phyloP scores from a whole-genome alignment of 1,284 basidiomycete genomes.

The Anthracocystis panici-leucophaei region DNA sequence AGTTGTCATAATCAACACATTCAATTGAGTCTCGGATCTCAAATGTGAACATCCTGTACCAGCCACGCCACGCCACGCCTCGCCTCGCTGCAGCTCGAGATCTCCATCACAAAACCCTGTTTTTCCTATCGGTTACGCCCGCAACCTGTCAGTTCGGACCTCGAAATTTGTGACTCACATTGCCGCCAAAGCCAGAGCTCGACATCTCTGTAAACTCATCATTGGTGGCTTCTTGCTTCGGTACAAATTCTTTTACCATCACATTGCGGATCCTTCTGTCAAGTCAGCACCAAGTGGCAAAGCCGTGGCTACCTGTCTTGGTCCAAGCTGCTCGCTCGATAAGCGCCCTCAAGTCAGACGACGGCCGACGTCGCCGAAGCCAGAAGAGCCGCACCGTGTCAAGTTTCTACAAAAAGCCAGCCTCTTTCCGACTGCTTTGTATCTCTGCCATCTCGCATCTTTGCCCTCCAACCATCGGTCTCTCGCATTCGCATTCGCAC shows the following conservation, averaged over 20 bases:
- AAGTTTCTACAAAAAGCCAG: not conserved
- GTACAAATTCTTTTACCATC: not conserved
- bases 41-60: too few species aligned
- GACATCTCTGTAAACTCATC: not conserved
- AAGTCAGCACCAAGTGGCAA: too few species aligned
- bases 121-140: not conserved
- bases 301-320: too few species aligned
- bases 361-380: not conserved
- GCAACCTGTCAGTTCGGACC: not conserved
- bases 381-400: not conserved
- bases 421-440: too few species aligned
- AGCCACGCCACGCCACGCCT: not conserved
- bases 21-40: too few species aligned
- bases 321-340: too few species aligned
- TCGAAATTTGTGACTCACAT: conserved; percentile 16
- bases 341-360: too few species aligned
- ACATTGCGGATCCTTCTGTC: too few species aligned
- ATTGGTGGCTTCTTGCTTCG: conserved; percentile 3
- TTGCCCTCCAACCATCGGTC: too few species aligned
- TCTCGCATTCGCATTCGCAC: not conserved
- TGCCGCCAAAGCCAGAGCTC: conserved; percentile 6
- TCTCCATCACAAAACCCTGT: not conserved
- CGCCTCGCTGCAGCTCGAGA: conserved; percentile 6
- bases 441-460: too few species aligned
- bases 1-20: too few species aligned